Percentiles rank a stretch among this genome's conserved stretches.
Evolutionary conservation across 2,329 filamentous ascomycete genomes (phyloP).

Genomic region (Aspergillus puulaauensis): DNA sequence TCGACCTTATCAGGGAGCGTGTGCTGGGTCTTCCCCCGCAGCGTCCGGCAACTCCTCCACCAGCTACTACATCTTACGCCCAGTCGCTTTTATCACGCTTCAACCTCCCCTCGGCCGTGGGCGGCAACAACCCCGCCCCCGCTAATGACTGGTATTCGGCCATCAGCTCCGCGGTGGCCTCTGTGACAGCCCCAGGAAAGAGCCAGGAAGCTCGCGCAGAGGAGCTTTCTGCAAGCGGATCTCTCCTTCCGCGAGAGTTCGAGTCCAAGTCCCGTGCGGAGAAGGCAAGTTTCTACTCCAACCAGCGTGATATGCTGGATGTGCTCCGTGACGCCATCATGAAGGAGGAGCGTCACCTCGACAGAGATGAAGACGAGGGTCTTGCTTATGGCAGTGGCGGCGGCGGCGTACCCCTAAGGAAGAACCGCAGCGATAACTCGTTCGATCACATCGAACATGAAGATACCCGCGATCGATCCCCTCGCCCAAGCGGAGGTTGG

Average conservation of each 20-base stretch:
- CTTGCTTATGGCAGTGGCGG: constrained; percentile 37
- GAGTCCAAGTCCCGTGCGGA: constrained; percentile 61
- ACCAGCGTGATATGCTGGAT: constrained; percentile 75
- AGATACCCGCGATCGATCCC: constrained; percentile 44
- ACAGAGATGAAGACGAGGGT: constrained; percentile 34
- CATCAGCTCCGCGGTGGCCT: constrained; percentile 71
- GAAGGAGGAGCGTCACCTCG: constrained; percentile 68
- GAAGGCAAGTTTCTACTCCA: constrained; percentile 69
- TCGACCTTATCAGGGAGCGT: constrained; percentile 72
- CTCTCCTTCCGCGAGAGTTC: constrained; percentile 70
- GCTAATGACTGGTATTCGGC: constrained; percentile 73
- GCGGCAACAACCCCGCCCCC: constrained; percentile 51
- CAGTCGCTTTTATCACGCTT: constrained; percentile 83
- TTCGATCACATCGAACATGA: constrained; percentile 87
- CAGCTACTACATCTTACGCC: constrained; percentile 61
- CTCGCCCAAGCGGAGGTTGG: constrained; percentile 23
- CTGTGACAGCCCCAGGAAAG: constrained; percentile 50
- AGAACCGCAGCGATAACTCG: constrained; percentile 81
- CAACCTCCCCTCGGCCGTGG: constrained; percentile 67
- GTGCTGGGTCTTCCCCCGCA: constrained; percentile 73
- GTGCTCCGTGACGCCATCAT: constrained; percentile 76
- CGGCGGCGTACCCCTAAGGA: constrained; percentile 55
- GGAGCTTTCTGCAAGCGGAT: constrained; percentile 58
- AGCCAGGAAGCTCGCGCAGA: constrained; percentile 43
- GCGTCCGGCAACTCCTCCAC: constrained; percentile 49